Conservation (phyloP, 2,329 filamentous ascomycete genomes). For the Phaeosphaeriaceae sp. region DNA sequence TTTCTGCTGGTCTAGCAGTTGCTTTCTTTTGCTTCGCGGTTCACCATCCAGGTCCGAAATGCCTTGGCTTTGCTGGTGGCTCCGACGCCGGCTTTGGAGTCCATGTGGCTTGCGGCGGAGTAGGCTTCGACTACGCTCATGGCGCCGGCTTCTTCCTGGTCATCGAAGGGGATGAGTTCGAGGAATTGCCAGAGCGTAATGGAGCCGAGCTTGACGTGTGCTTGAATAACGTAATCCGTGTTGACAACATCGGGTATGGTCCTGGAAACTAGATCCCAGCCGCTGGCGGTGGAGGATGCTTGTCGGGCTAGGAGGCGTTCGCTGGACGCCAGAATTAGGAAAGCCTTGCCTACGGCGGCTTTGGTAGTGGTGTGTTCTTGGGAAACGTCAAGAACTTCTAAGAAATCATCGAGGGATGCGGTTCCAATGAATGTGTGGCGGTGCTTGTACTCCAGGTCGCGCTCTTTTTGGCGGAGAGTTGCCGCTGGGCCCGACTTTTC, state of each 20-base stretch:
- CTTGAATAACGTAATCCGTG: slow-evolving; percentile 31
- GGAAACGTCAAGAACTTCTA: slow-evolving; percentile 33
- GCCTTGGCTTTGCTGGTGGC: slow-evolving; percentile 29
- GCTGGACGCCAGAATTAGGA: slow-evolving; percentile 30
- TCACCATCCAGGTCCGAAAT: slow-evolving; percentile 32
- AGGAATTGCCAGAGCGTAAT: slow-evolving; percentile 36
- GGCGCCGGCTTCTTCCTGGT: slow-evolving; percentile 20
- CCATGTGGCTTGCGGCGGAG: slow-evolving; percentile 33
- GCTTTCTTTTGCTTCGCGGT: slow-evolving; percentile 2
- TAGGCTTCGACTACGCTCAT: slow-evolving; percentile 37
- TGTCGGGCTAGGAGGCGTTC: slow-evolving; percentile 38
- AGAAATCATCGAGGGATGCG: slow-evolving; percentile 38
- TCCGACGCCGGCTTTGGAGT: slow-evolving; percentile 24
- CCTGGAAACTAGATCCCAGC: slow-evolving; percentile 37
- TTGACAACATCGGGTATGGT: slow-evolving; percentile 24
- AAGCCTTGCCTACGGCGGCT: slow-evolving; percentile 30
- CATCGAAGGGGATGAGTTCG: slow-evolving; percentile 32
- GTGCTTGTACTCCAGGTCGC: slow-evolving; percentile 41
- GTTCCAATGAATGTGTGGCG: slow-evolving; percentile 45
- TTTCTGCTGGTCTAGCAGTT: neutral
- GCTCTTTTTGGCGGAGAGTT: slow-evolving; percentile 22
- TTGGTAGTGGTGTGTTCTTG: slow-evolving; percentile 26
- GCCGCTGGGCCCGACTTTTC: slow-evolving; percentile 8
- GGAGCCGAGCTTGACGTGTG: slow-evolving; percentile 34
- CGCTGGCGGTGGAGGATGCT: slow-evolving; percentile 21